Percentiles rank a stretch among this genome's conserved stretches.
Evolutionary conservation across 2,329 filamentous ascomycete species (phyloP).

Genomic region (Neospermospora avenae): DNA sequence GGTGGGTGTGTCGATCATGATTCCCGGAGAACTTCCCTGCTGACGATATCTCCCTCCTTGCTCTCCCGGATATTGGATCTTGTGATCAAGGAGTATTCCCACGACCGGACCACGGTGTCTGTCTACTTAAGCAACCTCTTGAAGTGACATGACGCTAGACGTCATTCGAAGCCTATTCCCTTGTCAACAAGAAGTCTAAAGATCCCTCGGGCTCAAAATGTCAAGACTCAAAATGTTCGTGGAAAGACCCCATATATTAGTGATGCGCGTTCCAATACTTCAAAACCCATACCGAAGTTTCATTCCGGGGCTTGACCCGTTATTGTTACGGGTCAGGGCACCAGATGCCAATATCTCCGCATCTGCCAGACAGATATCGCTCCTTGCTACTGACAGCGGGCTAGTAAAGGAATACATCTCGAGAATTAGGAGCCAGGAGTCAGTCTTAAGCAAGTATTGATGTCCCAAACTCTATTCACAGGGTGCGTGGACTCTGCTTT

Average conservation of each 20-base stretch:
- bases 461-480: neutral
- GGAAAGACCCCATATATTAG: neutral
- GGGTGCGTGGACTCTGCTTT: neutral
- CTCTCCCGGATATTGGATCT: constrained; percentile 8
- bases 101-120: constrained; percentile 8
- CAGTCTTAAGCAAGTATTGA: neutral
- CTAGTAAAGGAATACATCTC: neutral
- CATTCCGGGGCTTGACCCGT: neutral
- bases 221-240: too few species aligned
- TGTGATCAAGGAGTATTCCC: neutral
- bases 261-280: neutral
- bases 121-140: constrained; percentile 5
- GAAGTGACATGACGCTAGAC: neutral
- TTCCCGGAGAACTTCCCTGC: constrained; percentile 14
- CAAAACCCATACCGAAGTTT: neutral
- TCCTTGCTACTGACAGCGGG: neutral
- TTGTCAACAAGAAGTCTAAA: neutral
- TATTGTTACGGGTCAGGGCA: neutral
- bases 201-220: too few species aligned
- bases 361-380: neutral
- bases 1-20: constrained; percentile 20
- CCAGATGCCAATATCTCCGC: neutral
- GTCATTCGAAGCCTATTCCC: constrained; percentile 11
- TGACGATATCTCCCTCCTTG: neutral
- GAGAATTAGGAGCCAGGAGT: neutral